Evolutionary conservation across 73 alveolate genomes (phyloP).

Genomic region (Symbiodinium pilosum): DNA sequence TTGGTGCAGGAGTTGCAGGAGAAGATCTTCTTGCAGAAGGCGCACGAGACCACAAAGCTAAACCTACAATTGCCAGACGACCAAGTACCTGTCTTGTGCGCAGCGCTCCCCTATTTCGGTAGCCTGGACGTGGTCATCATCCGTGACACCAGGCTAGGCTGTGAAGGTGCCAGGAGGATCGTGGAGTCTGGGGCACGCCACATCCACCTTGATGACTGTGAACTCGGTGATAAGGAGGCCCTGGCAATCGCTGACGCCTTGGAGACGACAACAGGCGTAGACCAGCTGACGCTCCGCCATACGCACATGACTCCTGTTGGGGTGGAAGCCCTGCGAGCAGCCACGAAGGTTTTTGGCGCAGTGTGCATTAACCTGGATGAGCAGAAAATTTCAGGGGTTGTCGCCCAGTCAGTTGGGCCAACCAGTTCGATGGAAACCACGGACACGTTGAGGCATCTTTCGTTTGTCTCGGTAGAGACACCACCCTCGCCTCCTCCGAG

Average conservation of each 20-base stretch:
- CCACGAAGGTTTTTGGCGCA: not conserved
- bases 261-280: not conserved
- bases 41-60: not conserved
- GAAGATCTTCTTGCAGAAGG: not conserved
- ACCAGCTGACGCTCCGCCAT: constrained; percentile 17
- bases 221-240: constrained; percentile 5
- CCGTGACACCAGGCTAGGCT: not conserved
- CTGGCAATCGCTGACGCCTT: constrained; percentile 5
- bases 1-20: not conserved
- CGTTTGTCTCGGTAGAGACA: not conserved
- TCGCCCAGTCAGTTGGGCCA: not conserved
- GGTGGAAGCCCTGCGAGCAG: not conserved
- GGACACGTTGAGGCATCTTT: not conserved
- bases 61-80: not conserved
- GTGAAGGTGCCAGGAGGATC: constrained; percentile 1
- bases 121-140: not conserved
- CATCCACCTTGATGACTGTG: not conserved
- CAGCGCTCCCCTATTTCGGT: constrained; percentile 9
- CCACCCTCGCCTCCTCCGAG: constrained; percentile 8
- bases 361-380: not conserved
- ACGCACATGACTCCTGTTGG: not conserved
- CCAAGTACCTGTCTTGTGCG: not conserved
- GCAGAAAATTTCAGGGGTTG: not conserved
- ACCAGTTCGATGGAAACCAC: constrained; percentile 6
- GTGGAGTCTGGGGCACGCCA: not conserved